A percentile compares a stretch with the other conserved stretches of the same genome.
Evolutionary conservation across 169 alveolate species (phyloP).

Genomic region (Plasmodium adleri): DNA sequence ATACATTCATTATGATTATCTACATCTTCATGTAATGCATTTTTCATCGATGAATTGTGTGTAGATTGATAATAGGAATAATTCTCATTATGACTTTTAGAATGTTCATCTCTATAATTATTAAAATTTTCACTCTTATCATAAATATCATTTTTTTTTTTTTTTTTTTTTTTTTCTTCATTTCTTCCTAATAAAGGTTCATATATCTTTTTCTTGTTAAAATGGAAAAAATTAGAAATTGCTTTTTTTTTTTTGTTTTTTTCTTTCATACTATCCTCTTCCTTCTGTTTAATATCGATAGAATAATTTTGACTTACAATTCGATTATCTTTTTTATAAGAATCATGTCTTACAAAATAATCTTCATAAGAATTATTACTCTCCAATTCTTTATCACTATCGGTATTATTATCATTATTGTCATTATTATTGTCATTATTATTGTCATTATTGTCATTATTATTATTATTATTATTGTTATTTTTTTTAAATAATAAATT

Average conservation of each 20-base stretch:
- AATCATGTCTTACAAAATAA: too few relatives aligned
- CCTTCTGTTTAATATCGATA: background rate
- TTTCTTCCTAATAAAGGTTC: constrained; percentile 33
- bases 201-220: constrained; percentile 49
- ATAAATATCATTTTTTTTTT: background rate
- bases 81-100: too few relatives aligned
- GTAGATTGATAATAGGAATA: too few relatives aligned
- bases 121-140: background rate
- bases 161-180: background rate
- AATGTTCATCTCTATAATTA: background rate
- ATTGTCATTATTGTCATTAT: background rate
- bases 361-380: constrained; percentile 15
- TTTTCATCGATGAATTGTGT: too few relatives aligned
- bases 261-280: background rate
- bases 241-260: constrained; percentile 10
- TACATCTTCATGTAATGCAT: too few relatives aligned
- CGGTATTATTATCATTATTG: background rate
- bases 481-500: constrained; percentile 3
- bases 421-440: background rate
- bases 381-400: background rate
- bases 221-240: constrained; percentile 31
- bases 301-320: background rate
- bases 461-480: background rate
- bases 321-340: too few relatives aligned
- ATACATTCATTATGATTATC: too few relatives aligned